These are phyloP conservation scores for Saccharomycopsis sp. DNA, from an alignment of 805 yeast genomes.

Conservation along the genomic window DNA sequence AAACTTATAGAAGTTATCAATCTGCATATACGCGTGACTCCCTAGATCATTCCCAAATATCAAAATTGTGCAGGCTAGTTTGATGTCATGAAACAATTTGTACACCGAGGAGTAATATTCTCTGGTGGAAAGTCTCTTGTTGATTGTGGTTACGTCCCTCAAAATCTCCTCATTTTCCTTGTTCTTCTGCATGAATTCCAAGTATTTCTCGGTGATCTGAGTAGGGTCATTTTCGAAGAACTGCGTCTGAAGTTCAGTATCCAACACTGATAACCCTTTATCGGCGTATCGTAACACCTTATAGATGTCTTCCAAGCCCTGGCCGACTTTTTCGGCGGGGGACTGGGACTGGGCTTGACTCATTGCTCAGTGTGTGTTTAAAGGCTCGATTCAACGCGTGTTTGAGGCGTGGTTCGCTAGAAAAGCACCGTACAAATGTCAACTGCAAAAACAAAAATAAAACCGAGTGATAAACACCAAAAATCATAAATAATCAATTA, in stretches of 20 bases:
- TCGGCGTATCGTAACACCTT: neutral
- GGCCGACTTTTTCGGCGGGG: neutral
- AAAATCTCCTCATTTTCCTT: neutral
- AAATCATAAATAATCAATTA: neutral
- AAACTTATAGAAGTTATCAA: conserved; percentile 59
- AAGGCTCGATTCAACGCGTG: neutral
- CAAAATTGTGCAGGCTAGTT: conserved; percentile 43
- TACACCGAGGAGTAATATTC: conserved; percentile 44
- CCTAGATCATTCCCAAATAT: conserved; percentile 46
- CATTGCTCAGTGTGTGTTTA: neutral
- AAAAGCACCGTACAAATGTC: neutral
- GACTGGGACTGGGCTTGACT: neutral
- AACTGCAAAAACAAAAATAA: neutral
- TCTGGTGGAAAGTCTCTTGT: conserved; percentile 31
- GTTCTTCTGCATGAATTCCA: neutral
- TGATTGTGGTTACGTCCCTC: conserved; percentile 34
- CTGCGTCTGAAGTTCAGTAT: neutral
- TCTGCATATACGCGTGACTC: conserved; percentile 39
- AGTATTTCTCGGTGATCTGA: neutral
- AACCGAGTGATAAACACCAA: neutral
- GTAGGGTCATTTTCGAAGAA: neutral
- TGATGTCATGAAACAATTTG: conserved; percentile 60
- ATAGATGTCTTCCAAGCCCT: neutral
- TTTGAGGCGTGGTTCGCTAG: neutral
- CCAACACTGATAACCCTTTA: neutral